A percentile compares a stretch with the other conserved stretches of the same genome.
phyloP scores from a whole-genome alignment of 2,329 filamentous ascomycete genomes.

The Trichophyton simii region DNA sequence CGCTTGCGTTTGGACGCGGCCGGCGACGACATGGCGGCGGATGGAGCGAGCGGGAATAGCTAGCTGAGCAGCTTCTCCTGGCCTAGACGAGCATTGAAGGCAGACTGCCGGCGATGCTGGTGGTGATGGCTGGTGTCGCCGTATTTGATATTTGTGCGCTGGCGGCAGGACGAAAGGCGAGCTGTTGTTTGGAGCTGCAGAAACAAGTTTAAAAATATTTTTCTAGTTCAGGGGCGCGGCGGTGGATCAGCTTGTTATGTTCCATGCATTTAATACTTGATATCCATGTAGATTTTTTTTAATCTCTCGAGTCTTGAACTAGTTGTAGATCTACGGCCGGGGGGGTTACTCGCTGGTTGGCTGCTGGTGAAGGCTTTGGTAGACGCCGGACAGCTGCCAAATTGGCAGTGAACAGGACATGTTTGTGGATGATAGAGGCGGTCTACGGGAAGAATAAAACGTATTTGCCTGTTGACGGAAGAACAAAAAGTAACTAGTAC shows the following conservation, averaged over 20 bases:
- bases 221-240: not conserved
- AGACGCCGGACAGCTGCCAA: no score
- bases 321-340: no score
- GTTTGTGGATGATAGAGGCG: no score
- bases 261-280: not conserved
- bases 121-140: no score
- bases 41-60: not conserved
- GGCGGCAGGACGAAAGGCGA: not conserved
- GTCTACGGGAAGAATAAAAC: no score
- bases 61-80: not conserved
- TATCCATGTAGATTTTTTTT: no score
- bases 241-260: not conserved
- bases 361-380: no score
- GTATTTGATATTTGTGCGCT: not conserved
- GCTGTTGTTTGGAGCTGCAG: not conserved
- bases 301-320: no score
- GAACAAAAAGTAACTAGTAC: not conserved
- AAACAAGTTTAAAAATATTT: not conserved
- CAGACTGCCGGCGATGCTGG: not conserved
- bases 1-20: slow-evolving; percentile 65
- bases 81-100: not conserved
- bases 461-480: not conserved
- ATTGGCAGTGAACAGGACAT: no score
- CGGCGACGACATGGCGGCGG: slow-evolving; percentile 40
- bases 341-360: no score